Percentiles rank a stretch among this genome's conserved stretches.
These are phyloP conservation scores for Lagenidium sp. DNA, from an alignment of 352 stramenopile genomes.

Conservation along the genomic window DNA sequence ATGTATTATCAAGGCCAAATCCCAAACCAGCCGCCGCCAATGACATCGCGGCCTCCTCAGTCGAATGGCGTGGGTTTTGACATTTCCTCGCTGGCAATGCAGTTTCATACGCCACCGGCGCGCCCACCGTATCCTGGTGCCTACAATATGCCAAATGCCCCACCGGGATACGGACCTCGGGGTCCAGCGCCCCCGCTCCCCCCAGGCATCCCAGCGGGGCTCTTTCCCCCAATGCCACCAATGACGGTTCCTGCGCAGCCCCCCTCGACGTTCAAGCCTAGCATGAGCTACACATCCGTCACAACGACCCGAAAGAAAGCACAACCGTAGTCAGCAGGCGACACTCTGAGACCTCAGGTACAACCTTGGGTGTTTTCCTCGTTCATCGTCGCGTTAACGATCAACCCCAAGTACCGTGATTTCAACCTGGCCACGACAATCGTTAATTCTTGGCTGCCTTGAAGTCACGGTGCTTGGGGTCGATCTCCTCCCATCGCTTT, in stretches of 20 bases:
- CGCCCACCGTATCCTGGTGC: neutral
- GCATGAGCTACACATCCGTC: slow-evolving; percentile 70
- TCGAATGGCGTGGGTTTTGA: slow-evolving; percentile 25
- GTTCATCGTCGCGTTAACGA: no score
- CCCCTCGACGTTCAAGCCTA: slow-evolving; percentile 52
- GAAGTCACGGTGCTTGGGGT: slow-evolving; percentile 62
- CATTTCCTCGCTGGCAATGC: slow-evolving; percentile 66
- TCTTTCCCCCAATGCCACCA: slow-evolving; percentile 28
- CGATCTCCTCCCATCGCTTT: slow-evolving; percentile 86
- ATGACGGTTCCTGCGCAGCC: slow-evolving; percentile 16
- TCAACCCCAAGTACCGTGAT: slow-evolving; percentile 75
- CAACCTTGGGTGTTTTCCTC: no score
- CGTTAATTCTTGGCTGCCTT: no score
- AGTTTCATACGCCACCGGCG: slow-evolving; percentile 41
- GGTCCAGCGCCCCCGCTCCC: slow-evolving; percentile 22
- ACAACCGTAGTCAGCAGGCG: no score
- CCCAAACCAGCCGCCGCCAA: neutral
- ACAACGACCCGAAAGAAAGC: slow-evolving; percentile 52
- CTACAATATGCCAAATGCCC: no score
- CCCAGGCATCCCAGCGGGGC: slow-evolving; percentile 11
- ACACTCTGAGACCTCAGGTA: no score
- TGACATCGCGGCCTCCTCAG: slow-evolving; percentile 8
- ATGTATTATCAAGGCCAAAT: slow-evolving; percentile 2
- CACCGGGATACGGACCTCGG: no score
- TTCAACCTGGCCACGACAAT: no score